phyloP scores from a whole-genome alignment of 2,329 filamentous ascomycete genomes.

The Fusarium fujikuroi region DNA sequence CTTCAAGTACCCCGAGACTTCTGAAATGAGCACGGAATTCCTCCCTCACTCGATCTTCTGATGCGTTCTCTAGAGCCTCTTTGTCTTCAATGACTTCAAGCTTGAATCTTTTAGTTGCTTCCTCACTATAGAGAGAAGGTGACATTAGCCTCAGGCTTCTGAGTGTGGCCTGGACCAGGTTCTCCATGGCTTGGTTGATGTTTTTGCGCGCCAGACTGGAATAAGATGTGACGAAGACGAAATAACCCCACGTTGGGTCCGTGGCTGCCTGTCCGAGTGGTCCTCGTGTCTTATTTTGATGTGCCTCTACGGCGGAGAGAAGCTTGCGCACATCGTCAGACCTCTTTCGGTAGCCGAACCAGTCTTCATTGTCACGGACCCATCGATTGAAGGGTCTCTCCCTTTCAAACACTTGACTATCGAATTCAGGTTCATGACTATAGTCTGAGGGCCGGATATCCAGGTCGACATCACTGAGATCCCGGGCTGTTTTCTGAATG shows the following conservation, averaged over 20 bases:
- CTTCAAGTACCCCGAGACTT: slow-evolving; percentile 7
- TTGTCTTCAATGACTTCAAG: slow-evolving; percentile 13
- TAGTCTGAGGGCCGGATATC: slow-evolving; percentile 16
- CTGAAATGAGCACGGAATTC: slow-evolving; percentile 26
- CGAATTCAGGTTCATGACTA: slow-evolving; percentile 4
- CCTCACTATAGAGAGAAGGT: slow-evolving; percentile 17
- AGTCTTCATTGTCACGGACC: slow-evolving; percentile 16
- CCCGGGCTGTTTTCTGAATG: slow-evolving; percentile 4
- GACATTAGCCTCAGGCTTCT: slow-evolving; percentile 3
- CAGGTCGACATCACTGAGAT: slow-evolving; percentile 18
- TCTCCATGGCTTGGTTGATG: slow-evolving; percentile 3
- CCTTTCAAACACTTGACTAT: slow-evolving; percentile 21
- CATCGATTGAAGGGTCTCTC: slow-evolving; percentile 6
- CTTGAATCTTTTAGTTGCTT: slow-evolving; percentile 25
- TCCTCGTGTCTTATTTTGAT: slow-evolving; percentile 1
- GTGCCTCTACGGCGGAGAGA: slow-evolving; percentile 7
- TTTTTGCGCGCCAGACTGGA: neutral
- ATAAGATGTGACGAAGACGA: slow-evolving; percentile 26
- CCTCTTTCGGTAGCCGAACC: slow-evolving; percentile 7
- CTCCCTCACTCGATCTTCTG: slow-evolving; percentile 29
- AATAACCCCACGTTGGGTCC: slow-evolving; percentile 32
- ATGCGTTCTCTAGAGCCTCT: slow-evolving; percentile 17
- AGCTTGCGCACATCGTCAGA: slow-evolving; percentile 21
- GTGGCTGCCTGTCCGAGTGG: neutral
- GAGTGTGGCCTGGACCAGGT: slow-evolving; percentile 1